Evolutionary conservation across 108 stramenopile genomes (phyloP).

Genomic region (Skeletonema costatum): DNA sequence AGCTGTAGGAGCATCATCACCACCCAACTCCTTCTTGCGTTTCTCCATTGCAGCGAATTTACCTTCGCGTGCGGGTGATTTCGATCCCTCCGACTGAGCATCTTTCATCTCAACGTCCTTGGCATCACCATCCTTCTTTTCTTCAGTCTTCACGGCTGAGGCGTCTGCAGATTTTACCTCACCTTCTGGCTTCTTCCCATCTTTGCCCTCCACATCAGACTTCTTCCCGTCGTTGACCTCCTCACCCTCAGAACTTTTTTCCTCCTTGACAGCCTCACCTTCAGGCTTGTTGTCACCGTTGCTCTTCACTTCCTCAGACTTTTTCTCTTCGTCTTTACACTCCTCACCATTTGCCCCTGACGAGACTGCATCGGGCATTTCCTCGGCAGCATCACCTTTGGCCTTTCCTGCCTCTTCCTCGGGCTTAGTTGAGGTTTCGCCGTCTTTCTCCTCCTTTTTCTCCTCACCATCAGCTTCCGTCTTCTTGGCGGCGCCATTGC

Average conservation of each 20-base stretch:
- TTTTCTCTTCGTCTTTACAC: not conserved
- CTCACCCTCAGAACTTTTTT: not conserved
- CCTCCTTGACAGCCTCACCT: not conserved
- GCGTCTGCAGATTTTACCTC: not conserved
- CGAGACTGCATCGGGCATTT: constrained; percentile 5
- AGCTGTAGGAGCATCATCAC: constrained; percentile 29
- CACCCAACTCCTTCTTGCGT: constrained; percentile 63
- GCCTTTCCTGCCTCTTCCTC: not conserved
- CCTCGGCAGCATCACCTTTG: not conserved
- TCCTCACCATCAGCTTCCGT: constrained; percentile 1
- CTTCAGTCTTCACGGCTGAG: not conserved
- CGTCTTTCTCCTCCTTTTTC: not conserved
- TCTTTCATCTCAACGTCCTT: constrained; percentile 21
- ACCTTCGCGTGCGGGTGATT: constrained; percentile 47
- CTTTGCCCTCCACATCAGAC: constrained; percentile 3
- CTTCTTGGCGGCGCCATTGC: not conserved
- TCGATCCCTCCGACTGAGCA: not conserved
- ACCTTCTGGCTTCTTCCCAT: constrained; percentile 4
- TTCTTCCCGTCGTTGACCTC: not conserved
- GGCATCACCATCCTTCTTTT: constrained; percentile 1
- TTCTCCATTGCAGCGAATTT: constrained; percentile 88
- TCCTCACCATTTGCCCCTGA: not conserved
- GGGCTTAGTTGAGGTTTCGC: constrained; percentile 4
- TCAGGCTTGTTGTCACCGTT: not conserved
- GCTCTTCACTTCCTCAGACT: not conserved